Evolutionary conservation across 805 yeast genomes (phyloP), one percentile per base, ranked within the genome.

Genomic region (Jamesozyma jinghongensis): DNA sequence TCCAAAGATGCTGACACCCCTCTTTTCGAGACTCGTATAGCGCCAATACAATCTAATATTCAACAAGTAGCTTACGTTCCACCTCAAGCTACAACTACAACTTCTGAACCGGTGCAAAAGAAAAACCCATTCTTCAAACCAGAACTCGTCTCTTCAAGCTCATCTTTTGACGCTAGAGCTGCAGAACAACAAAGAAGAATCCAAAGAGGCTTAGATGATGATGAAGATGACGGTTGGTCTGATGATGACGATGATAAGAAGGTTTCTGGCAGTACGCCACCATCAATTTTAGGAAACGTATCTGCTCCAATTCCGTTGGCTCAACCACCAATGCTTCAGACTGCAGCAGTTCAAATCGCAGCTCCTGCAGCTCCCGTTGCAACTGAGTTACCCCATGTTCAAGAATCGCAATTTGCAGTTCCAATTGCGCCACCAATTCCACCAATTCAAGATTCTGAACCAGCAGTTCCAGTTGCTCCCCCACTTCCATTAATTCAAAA

Each of bases 151-250:
- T 18, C 54, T 19, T 38, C 59, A 1, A 27, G 40, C 2, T 53
- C 65, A 3, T 47, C 61, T 0, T 63, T 78, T 48, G 85, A 80
- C 53, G 64, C 74, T 1, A 68, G 68, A 45, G 75, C 76, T 44
- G 45, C 46, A 10, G 75, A 82, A 22, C 81, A 77, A 41, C 88
- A 82, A 59, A 69, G 92, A 60, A 76, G 73, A 20, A 75, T 84
- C 6, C 90, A 83, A 57, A 69, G 88, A 59, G 71, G 71, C 14
- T 42, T 61, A 27, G 65, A 54, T 35, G 60, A 58, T 37, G 65
- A 62, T 40, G 53, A 48, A 18, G 66, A 58, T 43, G 50, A 46
- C 30, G 65, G 59, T 40, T 57, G 65, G 59, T 56, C 60, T 31
- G 61, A 56, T 34, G 69, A 66, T 40, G 69, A 64, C 3, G 67